Evolutionary conservation across 2,329 filamentous ascomycete species (phyloP).

Genomic region (Colletotrichum sublineola): DNA sequence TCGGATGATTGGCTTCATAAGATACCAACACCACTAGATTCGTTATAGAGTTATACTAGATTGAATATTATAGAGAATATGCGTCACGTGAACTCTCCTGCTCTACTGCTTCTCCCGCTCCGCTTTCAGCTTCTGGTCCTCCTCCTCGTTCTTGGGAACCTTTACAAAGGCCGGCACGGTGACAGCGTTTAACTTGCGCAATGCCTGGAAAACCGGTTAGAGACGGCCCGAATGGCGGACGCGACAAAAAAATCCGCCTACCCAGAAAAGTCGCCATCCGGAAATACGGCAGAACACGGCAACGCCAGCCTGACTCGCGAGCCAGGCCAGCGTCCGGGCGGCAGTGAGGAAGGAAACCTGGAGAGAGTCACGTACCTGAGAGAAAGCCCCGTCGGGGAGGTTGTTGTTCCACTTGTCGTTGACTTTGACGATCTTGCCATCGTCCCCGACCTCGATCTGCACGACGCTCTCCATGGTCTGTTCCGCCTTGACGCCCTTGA

Average conservation of each 20-base stretch:
- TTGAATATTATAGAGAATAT: too few relatives aligned
- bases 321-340: not conserved
- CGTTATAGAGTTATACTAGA: too few relatives aligned
- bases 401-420: slow-evolving; percentile 55
- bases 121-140: slow-evolving; percentile 50
- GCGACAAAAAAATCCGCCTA: slow-evolving; percentile 28
- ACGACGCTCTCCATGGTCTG: slow-evolving; percentile 51
- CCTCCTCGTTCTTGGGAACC: slow-evolving; percentile 53
- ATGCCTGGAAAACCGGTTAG: slow-evolving; percentile 45
- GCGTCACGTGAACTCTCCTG: too few relatives aligned
- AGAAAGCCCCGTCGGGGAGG: slow-evolving; percentile 51
- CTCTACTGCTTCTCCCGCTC: slow-evolving; percentile 46
- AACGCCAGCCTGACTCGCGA: slow-evolving; percentile 19
- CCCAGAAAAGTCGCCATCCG: slow-evolving; percentile 45
- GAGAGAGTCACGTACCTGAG: slow-evolving; percentile 49
- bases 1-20: too few relatives aligned
- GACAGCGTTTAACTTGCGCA: slow-evolving; percentile 54
- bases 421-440: slow-evolving; percentile 53
- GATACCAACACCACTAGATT: too few relatives aligned
- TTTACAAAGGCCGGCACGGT: slow-evolving; percentile 52
- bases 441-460: slow-evolving; percentile 49
- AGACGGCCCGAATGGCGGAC: not conserved
- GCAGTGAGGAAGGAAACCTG: not conserved
- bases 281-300: slow-evolving; percentile 40
- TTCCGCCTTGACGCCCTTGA: slow-evolving; percentile 51